Evolutionary conservation across 441 rosid genomes (phyloP).

Genomic region (Kokia cookei): DNA sequence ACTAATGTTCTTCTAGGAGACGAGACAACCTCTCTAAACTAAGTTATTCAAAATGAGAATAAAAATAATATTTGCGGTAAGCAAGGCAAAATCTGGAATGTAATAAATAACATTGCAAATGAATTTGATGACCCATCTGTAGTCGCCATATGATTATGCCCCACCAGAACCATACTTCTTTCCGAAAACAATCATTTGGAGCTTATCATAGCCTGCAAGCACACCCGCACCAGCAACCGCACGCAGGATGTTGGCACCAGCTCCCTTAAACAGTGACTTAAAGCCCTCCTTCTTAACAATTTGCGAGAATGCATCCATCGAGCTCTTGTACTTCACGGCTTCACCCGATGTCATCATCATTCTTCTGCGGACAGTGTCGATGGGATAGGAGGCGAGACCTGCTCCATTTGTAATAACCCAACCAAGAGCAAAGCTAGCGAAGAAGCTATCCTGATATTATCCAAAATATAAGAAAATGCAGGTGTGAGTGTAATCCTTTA

Average conservation of each 20-base stretch:
- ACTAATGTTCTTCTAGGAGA: not conserved
- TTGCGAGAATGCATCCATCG: constrained; percentile 41
- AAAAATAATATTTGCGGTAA: constrained; percentile 4
- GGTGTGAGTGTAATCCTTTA: not conserved
- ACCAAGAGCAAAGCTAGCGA: constrained; percentile 54
- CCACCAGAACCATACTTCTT: constrained; percentile 55
- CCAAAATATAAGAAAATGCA: not conserved
- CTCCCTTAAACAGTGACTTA: constrained; percentile 53
- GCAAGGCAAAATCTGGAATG: constrained; percentile 3
- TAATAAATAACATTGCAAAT: constrained; percentile 3
- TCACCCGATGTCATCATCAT: constrained; percentile 65
- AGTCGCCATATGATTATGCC: constrained; percentile 15
- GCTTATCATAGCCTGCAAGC: constrained; percentile 58
- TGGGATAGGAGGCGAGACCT: constrained; percentile 48
- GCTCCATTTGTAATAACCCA: constrained; percentile 60
- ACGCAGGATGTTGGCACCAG: constrained; percentile 54
- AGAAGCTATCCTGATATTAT: constrained; percentile 46
- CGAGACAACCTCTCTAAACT: constrained; percentile 10
- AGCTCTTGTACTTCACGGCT: constrained; percentile 49
- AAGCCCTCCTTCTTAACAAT: constrained; percentile 46
- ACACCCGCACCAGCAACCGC: constrained; percentile 56
- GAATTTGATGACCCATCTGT: constrained; percentile 30
- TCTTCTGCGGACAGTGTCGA: constrained; percentile 45
- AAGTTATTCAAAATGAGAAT: constrained; percentile 17
- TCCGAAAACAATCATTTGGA: constrained; percentile 41